Evolutionary conservation across 192 early-diverging fungal species (phyloP).

Genomic region (Cladochytrium replicatum): DNA sequence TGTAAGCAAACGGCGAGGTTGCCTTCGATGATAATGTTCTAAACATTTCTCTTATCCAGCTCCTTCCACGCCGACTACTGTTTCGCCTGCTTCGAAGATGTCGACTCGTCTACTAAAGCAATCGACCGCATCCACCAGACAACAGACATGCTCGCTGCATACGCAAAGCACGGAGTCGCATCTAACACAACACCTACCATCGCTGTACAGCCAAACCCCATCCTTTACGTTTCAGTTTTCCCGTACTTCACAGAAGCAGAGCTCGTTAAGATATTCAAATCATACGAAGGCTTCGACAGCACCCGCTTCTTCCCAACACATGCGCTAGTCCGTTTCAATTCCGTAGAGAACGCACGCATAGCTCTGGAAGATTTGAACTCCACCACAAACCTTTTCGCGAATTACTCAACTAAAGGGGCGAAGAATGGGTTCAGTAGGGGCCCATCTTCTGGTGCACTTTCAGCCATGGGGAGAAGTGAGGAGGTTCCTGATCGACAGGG

Average conservation of each 20-base stretch:
- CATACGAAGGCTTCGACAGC: constrained; percentile 42
- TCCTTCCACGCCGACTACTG: constrained; percentile 32
- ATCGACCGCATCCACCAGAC: constrained; percentile 28
- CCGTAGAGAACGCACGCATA: constrained; percentile 26
- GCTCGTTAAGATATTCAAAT: constrained; percentile 33
- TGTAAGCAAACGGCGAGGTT: too few relatives aligned
- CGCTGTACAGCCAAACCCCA: constrained; percentile 37
- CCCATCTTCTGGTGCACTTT: constrained; percentile 1
- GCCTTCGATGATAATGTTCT: too few relatives aligned
- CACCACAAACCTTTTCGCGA: constrained; percentile 43
- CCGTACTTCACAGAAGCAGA: constrained; percentile 39
- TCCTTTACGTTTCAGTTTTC: constrained; percentile 38
- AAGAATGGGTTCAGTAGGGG: constrained; percentile 12
- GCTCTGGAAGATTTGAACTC: constrained; percentile 39
- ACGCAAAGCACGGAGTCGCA: constrained; percentile 38
- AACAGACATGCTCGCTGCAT: constrained; percentile 44
- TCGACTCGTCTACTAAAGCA: constrained; percentile 20
- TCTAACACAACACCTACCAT: constrained; percentile 32
- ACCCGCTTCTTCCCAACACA: constrained; percentile 40
- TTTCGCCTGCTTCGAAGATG: constrained; percentile 29
- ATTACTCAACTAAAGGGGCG: constrained; percentile 42
- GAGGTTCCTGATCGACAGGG: too few relatives aligned
- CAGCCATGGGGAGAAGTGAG: too few relatives aligned
- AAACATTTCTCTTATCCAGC: too few relatives aligned
- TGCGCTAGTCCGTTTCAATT: constrained; percentile 34